phyloP scores from a whole-genome alignment of 495 filamentous ascomycete species.

The Glarea lozoyensis region DNA sequence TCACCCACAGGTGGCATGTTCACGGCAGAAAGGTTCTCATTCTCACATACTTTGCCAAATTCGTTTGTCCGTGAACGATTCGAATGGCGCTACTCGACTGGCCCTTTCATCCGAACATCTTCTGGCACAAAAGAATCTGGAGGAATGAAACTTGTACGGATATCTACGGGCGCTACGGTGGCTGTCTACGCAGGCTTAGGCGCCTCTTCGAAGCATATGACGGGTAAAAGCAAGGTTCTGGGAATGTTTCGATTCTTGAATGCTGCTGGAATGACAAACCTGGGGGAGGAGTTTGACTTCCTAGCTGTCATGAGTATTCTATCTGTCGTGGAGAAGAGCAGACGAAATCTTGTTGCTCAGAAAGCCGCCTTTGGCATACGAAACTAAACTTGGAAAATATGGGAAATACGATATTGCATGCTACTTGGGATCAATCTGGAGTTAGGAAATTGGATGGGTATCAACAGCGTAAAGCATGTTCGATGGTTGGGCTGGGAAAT shows the following conservation, averaged over 20 bases:
- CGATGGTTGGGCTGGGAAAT: too few relatives aligned
- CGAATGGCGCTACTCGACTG: conserved; percentile 12
- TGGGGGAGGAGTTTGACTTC: conserved; percentile 13
- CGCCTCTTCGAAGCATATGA: neutral
- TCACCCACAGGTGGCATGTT: conserved; percentile 8
- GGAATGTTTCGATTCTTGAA: conserved; percentile 17
- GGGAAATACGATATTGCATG: too few relatives aligned
- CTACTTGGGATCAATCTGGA: too few relatives aligned
- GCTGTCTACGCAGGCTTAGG: conserved; percentile 15
- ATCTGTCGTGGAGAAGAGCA: conserved; percentile 8
- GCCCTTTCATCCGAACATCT: conserved; percentile 1
- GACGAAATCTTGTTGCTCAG: conserved; percentile 1
- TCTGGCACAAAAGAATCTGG: conserved; percentile 3
- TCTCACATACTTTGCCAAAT: conserved; percentile 6
- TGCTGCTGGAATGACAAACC: conserved; percentile 1
- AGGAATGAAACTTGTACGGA: conserved; percentile 11
- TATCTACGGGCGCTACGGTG: conserved; percentile 6
- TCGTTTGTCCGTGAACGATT: conserved; percentile 5
- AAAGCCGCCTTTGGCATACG: neutral
- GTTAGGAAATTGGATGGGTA: too few relatives aligned
- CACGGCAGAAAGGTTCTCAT: conserved; percentile 7
- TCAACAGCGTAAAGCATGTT: too few relatives aligned
- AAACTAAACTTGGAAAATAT: too few relatives aligned
- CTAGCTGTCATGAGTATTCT: conserved; percentile 13
- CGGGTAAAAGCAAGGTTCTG: conserved; percentile 5